Base-by-base conservation (phyloP, 257 asterid genomes). In the Solanum dulcamara region DNA sequence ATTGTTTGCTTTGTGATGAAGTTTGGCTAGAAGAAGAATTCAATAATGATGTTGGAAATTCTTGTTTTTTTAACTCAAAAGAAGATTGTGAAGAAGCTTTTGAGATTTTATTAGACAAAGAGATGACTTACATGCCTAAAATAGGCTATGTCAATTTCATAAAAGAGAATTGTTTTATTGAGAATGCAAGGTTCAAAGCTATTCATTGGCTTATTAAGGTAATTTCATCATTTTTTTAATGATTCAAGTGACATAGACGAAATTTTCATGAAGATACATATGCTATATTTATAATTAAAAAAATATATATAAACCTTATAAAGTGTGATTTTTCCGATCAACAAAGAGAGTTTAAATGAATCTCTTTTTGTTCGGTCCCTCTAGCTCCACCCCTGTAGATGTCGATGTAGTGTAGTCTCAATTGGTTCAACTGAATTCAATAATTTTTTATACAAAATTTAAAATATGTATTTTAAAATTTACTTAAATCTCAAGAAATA, bases 181-280 rank as follows among this genome's bases (percentile, higher is more conserved):
- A 18, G 20, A 71, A 30, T 46, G 91, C 91, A 10, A 90, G 99
- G 88, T 60, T 71, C 51, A 89, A 83, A 50, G 92, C 92, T 11
- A 87, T 92, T 20, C 32, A 30, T 68, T 94, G 97, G 95, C 55
- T 96, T 24, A 32, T 94, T 67, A 89, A 90, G 97, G 99, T 94
- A 89, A 64, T 33, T 83, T 84, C 64, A 3, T 44, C 11, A 50
- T 53, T 9, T 7, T 53, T 7, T 38, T 38, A 4, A 38, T 38
- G 10, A n/a, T n/a, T n/a, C n/a, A n/a, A n/a, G n/a, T n/a, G n/a
- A n/a, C n/a, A n/a, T n/a, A n/a, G n/a, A n/a, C n/a, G n/a, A n/a
- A n/a, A n/a, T n/a, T n/a, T n/a, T n/a, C n/a, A n/a, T n/a, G n/a
- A n/a, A n/a, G n/a, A n/a, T n/a, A n/a, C n/a, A n/a, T n/a, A n/a